Percentiles rank a stretch among this genome's conserved stretches.
Evolutionary conservation across 1,284 basidiomycete genomes (phyloP).

Genomic region (Cryptococcus jaspeensis): DNA sequence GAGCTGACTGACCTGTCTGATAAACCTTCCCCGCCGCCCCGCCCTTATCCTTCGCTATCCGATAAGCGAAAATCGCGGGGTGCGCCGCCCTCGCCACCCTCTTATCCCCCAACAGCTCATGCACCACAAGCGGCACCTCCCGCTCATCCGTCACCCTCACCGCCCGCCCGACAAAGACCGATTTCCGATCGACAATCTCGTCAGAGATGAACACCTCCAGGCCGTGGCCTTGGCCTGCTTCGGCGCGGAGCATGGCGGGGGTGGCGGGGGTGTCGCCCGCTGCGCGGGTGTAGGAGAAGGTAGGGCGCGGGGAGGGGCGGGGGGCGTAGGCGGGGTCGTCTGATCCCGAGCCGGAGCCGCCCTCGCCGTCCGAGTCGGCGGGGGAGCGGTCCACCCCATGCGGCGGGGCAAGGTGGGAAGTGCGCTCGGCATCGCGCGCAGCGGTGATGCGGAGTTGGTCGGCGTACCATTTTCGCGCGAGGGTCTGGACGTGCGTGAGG

Average conservation of each 20-base stretch:
- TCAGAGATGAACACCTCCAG: constrained; percentile 67
- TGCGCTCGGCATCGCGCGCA: constrained; percentile 59
- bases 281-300: constrained; percentile 12
- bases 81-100: constrained; percentile 67
- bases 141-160: constrained; percentile 73
- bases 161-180: constrained; percentile 76
- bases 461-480: constrained; percentile 68
- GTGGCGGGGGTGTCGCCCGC: background rate
- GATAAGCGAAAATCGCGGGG: constrained; percentile 80
- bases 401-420: background rate
- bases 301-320: constrained; percentile 5
- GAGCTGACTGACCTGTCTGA: constrained; percentile 36
- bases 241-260: background rate
- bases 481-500: constrained; percentile 70
- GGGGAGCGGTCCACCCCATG: background rate
- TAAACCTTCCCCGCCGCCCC: constrained; percentile 40
- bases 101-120: constrained; percentile 67
- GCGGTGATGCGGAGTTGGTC: constrained; percentile 61
- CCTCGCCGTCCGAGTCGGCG: background rate
- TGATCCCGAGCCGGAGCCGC: too few relatives aligned
- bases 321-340: background rate
- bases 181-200: constrained; percentile 78
- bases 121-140: constrained; percentile 71
- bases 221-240: constrained; percentile 42
- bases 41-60: constrained; percentile 41